Percentiles rank a stretch among this genome's conserved stretches.
phyloP scores from a whole-genome alignment of 2,329 filamentous ascomycete species.

The Penicillium sp. region DNA sequence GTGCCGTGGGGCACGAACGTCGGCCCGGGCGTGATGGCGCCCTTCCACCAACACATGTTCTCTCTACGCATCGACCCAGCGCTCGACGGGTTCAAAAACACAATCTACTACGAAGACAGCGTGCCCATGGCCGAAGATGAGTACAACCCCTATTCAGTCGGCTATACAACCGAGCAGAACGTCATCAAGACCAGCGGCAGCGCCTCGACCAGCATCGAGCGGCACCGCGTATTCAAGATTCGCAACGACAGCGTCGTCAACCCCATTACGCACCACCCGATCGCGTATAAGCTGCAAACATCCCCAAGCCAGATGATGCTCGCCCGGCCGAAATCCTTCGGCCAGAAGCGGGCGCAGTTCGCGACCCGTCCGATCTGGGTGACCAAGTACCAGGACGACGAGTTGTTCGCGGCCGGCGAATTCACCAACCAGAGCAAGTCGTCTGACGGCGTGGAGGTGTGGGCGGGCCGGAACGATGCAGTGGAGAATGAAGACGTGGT shows the following conservation, averaged over 20 bases:
- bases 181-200: conserved; percentile 49
- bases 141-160: conserved; percentile 60
- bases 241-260: conserved; percentile 49
- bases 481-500: conserved; percentile 49
- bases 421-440: conserved; percentile 54
- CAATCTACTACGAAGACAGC: conserved; percentile 56
- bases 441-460: conserved; percentile 54
- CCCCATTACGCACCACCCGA: conserved; percentile 46
- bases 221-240: conserved; percentile 53
- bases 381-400: conserved; percentile 52
- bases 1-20: conserved; percentile 69
- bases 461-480: conserved; percentile 48
- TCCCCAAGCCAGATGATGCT: conserved; percentile 51
- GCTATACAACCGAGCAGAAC: conserved; percentile 56
- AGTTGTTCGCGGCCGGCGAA: conserved; percentile 53
- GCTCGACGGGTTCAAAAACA: conserved; percentile 56
- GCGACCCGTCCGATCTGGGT: conserved; percentile 56
- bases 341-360: conserved; percentile 50
- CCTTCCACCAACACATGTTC: conserved; percentile 76
- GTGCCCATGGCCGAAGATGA: conserved; percentile 53
- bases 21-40: conserved; percentile 65
- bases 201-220: conserved; percentile 53
- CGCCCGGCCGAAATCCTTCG: conserved; percentile 45
- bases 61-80: conserved; percentile 63
- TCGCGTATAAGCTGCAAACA: conserved; percentile 52